phyloP scores from a whole-genome alignment of 2,329 filamentous ascomycete genomes.

The Lasiodiplodia sp. region DNA sequence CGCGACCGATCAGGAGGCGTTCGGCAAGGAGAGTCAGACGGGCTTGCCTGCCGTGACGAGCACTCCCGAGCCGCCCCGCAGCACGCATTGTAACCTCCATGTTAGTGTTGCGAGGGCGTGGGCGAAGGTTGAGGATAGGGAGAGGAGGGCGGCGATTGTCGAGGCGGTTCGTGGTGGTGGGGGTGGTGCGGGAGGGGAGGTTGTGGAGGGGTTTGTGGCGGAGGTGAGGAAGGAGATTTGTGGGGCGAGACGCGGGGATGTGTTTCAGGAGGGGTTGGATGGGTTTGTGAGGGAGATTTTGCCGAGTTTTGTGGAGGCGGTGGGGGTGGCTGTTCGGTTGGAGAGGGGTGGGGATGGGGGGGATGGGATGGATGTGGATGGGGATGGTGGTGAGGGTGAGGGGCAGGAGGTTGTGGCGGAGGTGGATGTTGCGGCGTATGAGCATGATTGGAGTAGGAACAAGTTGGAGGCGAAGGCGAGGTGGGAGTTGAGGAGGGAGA shows the following conservation, averaged over 20 bases:
- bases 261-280: slow-evolving; percentile 35
- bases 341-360: slow-evolving; percentile 30
- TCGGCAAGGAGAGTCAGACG: slow-evolving; percentile 34
- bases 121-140: slow-evolving; percentile 30
- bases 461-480: slow-evolving; percentile 36
- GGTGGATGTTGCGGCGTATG: slow-evolving; percentile 32
- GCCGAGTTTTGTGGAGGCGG: slow-evolving; percentile 39
- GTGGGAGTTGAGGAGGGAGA: slow-evolving; percentile 33
- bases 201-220: slow-evolving; percentile 31
- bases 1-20: slow-evolving; percentile 22
- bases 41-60: slow-evolving; percentile 39
- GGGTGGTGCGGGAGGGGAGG: slow-evolving; percentile 20
- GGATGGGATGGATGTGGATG: slow-evolving; percentile 11
- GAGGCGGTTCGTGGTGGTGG: slow-evolving; percentile 10
- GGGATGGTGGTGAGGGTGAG: slow-evolving; percentile 1
- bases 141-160: background rate
- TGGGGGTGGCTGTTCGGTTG: slow-evolving; percentile 35
- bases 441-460: slow-evolving; percentile 38
- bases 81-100: slow-evolving; percentile 40
- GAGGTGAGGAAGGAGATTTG: slow-evolving; percentile 36
- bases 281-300: slow-evolving; percentile 33
- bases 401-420: slow-evolving; percentile 23
- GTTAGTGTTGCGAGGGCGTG: slow-evolving; percentile 39
- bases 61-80: slow-evolving; percentile 35
- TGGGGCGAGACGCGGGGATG: slow-evolving; percentile 35